Evolutionary conservation across 2,329 filamentous ascomycete genomes (phyloP).

Genomic region (Bipolaris sorokiniana): DNA sequence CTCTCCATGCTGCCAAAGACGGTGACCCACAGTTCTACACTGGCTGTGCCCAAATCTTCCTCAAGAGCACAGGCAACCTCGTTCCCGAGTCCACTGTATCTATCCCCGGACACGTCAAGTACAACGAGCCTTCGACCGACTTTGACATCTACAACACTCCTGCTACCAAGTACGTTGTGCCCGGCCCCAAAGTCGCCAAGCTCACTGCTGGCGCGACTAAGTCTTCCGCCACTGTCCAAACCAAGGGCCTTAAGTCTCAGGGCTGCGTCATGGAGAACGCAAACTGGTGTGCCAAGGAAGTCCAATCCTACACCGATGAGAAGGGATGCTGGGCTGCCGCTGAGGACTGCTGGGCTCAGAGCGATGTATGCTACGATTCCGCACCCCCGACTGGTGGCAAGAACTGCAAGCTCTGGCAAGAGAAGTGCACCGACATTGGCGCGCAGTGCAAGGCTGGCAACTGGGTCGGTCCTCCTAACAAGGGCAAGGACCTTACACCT

Average conservation of each 20-base stretch:
- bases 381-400: slow-evolving; percentile 65
- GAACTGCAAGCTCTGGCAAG: slow-evolving; percentile 67
- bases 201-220: slow-evolving; percentile 40
- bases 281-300: slow-evolving; percentile 73
- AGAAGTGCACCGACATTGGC: slow-evolving; percentile 62
- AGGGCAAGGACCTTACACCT: slow-evolving; percentile 49
- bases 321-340: slow-evolving; percentile 63
- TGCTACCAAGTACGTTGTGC: slow-evolving; percentile 58
- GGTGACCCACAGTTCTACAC: slow-evolving; percentile 71
- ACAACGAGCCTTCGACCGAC: slow-evolving; percentile 61
- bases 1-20: slow-evolving; percentile 67
- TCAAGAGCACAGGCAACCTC: slow-evolving; percentile 59
- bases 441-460: slow-evolving; percentile 50
- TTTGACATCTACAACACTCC: slow-evolving; percentile 67
- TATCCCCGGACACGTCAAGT: slow-evolving; percentile 70
- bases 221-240: slow-evolving; percentile 41
- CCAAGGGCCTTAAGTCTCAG: slow-evolving; percentile 60
- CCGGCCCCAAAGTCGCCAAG: slow-evolving; percentile 63
- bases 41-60: slow-evolving; percentile 73
- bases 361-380: slow-evolving; percentile 63
- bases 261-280: slow-evolving; percentile 69
- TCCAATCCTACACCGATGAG: slow-evolving; percentile 62
- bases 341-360: slow-evolving; percentile 62
- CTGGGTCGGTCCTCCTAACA: slow-evolving; percentile 54
- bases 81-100: slow-evolving; percentile 61